Conservation (phyloP, 306 rosid genomes). For the Mimosa pudica region DNA sequence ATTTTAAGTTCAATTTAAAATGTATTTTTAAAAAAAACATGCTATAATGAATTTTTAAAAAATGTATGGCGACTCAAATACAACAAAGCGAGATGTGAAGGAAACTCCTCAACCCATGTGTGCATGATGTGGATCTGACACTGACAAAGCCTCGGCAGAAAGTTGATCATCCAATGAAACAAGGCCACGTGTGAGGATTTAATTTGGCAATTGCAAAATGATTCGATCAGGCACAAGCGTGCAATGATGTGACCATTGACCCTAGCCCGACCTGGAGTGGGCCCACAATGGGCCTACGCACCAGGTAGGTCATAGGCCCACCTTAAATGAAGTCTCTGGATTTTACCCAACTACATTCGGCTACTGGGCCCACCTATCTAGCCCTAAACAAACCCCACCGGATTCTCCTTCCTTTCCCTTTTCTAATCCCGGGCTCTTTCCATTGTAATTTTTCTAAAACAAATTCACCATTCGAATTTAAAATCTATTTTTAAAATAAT, state of each 20-base stretch:
- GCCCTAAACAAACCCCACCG: background rate
- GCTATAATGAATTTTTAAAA: background rate
- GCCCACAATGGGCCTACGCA: background rate
- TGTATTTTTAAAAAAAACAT: background rate
- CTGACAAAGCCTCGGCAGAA: background rate
- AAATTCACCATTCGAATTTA: background rate
- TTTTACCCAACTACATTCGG: background rate
- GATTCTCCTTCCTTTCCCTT: background rate
- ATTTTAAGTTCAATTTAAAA: background rate
- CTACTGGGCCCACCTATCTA: conserved; percentile 29
- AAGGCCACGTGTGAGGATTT: background rate
- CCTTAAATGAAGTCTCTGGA: conserved; percentile 22
- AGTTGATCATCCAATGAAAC: background rate
- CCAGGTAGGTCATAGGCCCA: conserved; percentile 5
- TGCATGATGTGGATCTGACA: conserved; percentile 25
- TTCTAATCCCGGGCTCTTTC: background rate
- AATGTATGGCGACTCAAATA: background rate
- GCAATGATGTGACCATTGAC: conserved; percentile 39
- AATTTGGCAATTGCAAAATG: background rate
- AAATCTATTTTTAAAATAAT: no score
- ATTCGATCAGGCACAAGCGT: conserved; percentile 14
- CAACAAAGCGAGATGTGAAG: background rate
- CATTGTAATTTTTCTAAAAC: background rate
- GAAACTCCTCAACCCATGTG: conserved; percentile 1
- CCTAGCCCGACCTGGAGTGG: conserved; percentile 22